Base-by-base conservation (phyloP, 1,284 basidiomycete genomes). In the Clitocybe nebularis region DNA sequence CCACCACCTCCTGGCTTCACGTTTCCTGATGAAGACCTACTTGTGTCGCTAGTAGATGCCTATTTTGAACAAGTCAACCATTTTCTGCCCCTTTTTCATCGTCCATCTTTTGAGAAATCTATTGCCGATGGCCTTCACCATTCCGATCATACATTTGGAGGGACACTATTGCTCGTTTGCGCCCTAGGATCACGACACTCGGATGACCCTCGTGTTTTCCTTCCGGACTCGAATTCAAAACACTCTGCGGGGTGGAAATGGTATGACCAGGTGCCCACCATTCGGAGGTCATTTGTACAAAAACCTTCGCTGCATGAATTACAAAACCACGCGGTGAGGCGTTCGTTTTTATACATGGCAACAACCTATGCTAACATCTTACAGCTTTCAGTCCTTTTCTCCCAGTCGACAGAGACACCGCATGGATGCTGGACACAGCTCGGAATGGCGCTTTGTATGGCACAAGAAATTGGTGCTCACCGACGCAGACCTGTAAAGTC, bases 161-260 rank as follows among this genome's bases (percentile, higher is more conserved):
- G 75, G 13, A 77, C 83, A 2, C 73, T 89, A 34, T 63, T 92
- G 23, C 66, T 89, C 32, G 77, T 93, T 0, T 90, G 87, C 57
- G 87, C 91, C 0, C 68, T 81, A 42, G 90, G 80, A 1, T 67
- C 87, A 0, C 75, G 84, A 21, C 85, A 73, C 56, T 78, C 80
- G 9, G 71, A 83, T 41, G 89, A 90, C 58, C 71, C 74, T 0
- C 69, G 84, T 8, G 80, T 86, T 1, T 61, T 84, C 48, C 67
- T 72, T 16, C 68, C 74, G 11, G 71, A 69, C 11, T 57, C 70
- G 37, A 60, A 65, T 26, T 61, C 63, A 19, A 59, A 61, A n/a
- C 78, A 81, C 44, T 83, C 83, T 2, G 75, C 79, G 13, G 88
- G 88, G 0, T 89, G 86, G 84, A 77, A 76, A 50, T 89, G 78